A percentile compares a stretch with the other conserved stretches of the same genome.
These are phyloP conservation scores for Didymella exigua DNA, from an alignment of 2,329 filamentous ascomycete species.

Conservation along the genomic window DNA sequence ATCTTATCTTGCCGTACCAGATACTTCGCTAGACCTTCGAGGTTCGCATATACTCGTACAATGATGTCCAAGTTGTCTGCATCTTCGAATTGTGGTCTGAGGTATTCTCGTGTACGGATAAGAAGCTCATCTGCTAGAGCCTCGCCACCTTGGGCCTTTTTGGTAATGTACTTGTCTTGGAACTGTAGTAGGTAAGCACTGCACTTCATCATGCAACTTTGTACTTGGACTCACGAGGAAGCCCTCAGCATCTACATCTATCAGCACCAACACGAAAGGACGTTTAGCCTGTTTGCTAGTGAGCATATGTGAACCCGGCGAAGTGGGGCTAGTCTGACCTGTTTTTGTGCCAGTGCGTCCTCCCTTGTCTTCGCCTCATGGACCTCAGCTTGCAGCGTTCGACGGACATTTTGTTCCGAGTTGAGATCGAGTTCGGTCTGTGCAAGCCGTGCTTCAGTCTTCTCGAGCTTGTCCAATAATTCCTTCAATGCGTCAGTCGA, in stretches of 20 bases:
- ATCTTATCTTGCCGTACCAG: constrained; percentile 45
- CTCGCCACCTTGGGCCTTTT: constrained; percentile 44
- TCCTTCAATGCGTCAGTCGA: constrained; percentile 29
- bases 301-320: constrained; percentile 6
- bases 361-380: constrained; percentile 36
- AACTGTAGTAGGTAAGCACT: constrained; percentile 30
- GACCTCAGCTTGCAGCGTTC: constrained; percentile 44
- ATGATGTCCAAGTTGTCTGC: constrained; percentile 44
- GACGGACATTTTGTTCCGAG: constrained; percentile 47
- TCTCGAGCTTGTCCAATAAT: constrained; percentile 47
- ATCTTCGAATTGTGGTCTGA: constrained; percentile 44
- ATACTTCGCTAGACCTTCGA: constrained; percentile 46
- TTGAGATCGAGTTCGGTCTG: constrained; percentile 47
- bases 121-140: constrained; percentile 44
- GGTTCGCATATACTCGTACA: constrained; percentile 44
- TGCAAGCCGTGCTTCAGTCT: constrained; percentile 43
- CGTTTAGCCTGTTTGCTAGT: constrained; percentile 35
- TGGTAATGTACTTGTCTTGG: constrained; percentile 46
- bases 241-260: constrained; percentile 47
- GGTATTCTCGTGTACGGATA: constrained; percentile 42
- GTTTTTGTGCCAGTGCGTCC: constrained; percentile 37
- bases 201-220: background rate
- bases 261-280: constrained; percentile 45
- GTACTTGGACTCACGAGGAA: constrained; percentile 34
- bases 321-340: constrained; percentile 26